phyloP scores from a whole-genome alignment of 1,139 yeast species.

The Magnusiomyces ingens region DNA sequence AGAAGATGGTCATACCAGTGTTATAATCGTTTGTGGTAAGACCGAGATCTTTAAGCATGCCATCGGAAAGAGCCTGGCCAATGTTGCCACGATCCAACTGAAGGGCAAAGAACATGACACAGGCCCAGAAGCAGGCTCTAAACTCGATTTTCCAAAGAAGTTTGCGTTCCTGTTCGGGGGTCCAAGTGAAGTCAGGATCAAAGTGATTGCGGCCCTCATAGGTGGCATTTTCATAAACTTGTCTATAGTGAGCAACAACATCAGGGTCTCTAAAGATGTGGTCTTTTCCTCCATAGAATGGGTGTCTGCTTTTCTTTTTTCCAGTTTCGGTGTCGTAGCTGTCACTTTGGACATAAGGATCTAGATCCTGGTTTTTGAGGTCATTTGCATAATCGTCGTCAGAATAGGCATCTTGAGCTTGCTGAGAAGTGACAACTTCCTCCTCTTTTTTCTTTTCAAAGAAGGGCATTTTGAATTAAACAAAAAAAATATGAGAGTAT shows the following conservation, averaged over 20 bases:
- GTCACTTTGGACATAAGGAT: too few species aligned
- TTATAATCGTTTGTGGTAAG: conserved; percentile 45
- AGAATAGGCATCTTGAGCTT: too few species aligned
- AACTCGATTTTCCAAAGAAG: conserved; percentile 39
- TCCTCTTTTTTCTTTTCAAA: too few species aligned
- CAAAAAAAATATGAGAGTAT: too few species aligned
- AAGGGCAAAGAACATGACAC: conserved; percentile 40
- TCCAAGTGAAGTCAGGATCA: conserved; percentile 45
- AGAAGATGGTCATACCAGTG: conserved; percentile 41
- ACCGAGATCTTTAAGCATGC: conserved; percentile 39
- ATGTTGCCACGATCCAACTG: conserved; percentile 46
- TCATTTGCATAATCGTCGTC: too few species aligned
- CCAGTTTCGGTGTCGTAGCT: conserved; percentile 45
- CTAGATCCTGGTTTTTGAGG: too few species aligned
- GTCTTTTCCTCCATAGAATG: too few species aligned
- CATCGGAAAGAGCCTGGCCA: conserved; percentile 46
- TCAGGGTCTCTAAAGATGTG: conserved; percentile 16
- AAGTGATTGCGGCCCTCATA: conserved; percentile 42
- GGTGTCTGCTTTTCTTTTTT: conserved; percentile 51
- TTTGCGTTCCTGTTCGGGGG: conserved; percentile 38
- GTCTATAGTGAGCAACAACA: conserved; percentile 37
- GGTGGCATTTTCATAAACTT: conserved; percentile 37
- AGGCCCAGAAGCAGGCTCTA: conserved; percentile 38
- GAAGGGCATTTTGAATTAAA: too few species aligned
- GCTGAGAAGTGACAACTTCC: too few species aligned